Conservation (phyloP, 208 protist species). For the Leishmania guyanensis region DNA sequence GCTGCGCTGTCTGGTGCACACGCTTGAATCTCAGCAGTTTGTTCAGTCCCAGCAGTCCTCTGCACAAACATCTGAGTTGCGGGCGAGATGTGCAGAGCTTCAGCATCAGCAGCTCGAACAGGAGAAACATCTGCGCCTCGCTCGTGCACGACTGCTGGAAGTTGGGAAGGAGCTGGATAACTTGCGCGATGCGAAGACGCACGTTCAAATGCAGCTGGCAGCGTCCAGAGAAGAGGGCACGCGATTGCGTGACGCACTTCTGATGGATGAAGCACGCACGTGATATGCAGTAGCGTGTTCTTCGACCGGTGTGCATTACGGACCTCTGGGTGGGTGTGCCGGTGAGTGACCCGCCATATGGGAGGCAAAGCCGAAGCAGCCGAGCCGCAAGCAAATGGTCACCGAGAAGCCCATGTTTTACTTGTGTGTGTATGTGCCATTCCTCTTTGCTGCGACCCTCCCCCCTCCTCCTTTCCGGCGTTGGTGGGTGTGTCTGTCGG, state of each 20-base stretch:
- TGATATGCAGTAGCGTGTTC: background rate
- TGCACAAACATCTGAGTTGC: conserved; percentile 19
- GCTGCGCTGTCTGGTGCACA: conserved; percentile 31
- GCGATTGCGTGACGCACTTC: conserved; percentile 37
- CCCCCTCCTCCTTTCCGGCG: background rate
- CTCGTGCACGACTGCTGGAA: conserved; percentile 22
- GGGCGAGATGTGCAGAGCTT: conserved; percentile 24
- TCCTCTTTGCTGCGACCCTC: background rate
- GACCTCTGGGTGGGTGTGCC: background rate
- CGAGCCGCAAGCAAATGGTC: background rate
- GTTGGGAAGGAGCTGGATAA: conserved; percentile 23
- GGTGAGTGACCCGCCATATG: background rate
- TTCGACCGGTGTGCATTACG: background rate
- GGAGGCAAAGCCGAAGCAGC: background rate
- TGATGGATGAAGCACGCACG: background rate
- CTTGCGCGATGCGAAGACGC: conserved; percentile 35
- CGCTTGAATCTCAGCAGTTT: conserved; percentile 27
- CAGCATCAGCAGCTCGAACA: conserved; percentile 27
- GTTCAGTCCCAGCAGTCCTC: conserved; percentile 26
- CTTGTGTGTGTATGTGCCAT: background rate
- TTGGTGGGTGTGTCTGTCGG: too few species aligned
- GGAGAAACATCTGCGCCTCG: conserved; percentile 21
- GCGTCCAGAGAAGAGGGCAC: conserved; percentile 27
- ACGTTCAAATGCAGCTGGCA: conserved; percentile 43
- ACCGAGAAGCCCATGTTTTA: background rate